Conservation (phyloP, 495 filamentous ascomycete species). For the Trichoderma reesei region DNA sequence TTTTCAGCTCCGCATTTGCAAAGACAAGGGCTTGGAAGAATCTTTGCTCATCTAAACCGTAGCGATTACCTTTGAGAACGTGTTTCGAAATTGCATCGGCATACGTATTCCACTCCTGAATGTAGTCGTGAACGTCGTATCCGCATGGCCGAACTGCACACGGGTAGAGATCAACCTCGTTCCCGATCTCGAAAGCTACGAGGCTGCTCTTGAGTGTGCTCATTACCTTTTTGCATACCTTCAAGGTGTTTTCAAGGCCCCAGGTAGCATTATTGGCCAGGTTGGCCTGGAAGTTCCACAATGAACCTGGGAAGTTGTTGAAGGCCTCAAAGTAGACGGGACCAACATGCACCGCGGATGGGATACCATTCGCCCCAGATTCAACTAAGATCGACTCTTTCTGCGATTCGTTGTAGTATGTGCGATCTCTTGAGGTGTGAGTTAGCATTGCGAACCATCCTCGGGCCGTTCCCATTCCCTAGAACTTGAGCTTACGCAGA, state of each 20-base stretch:
- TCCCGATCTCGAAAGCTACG: background rate
- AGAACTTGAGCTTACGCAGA: background rate
- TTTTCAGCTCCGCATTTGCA: background rate
- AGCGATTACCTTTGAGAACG: background rate
- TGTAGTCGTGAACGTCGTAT: background rate
- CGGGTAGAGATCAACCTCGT: background rate
- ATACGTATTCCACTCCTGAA: background rate
- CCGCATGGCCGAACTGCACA: background rate
- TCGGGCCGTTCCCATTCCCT: background rate
- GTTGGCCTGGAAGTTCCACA: conserved; percentile 4
- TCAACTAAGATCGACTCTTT: background rate
- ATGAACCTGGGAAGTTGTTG: background rate
- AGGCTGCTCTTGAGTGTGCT: background rate
- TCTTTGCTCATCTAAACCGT: background rate
- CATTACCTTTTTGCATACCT: background rate
- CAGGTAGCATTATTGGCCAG: background rate
- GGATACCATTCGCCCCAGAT: background rate
- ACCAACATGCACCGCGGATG: background rate
- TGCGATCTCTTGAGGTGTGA: background rate
- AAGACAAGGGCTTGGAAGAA: conserved; percentile 3
- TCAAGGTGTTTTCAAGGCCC: background rate
- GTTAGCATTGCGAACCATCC: background rate
- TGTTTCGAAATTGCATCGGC: background rate
- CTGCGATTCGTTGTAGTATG: background rate
- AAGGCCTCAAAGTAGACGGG: background rate